Evolutionary conservation across 169 alveolate genomes (phyloP).

Genomic region (Eimeria maxima): DNA sequence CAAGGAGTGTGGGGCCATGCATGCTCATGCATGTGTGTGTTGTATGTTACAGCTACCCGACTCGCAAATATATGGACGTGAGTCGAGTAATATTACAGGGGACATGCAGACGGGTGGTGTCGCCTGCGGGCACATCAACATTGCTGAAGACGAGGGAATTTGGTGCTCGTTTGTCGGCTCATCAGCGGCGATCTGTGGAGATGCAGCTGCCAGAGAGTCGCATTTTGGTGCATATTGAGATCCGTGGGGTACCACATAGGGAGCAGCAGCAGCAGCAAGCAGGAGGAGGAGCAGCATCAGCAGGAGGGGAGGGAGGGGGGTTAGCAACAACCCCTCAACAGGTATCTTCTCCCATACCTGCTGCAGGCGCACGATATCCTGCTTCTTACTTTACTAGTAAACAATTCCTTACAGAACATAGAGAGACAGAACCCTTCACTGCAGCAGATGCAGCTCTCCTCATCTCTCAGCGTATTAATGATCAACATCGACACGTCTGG

Average conservation of each 20-base stretch:
- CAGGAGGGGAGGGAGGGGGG: no score
- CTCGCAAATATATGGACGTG: constrained; percentile 18
- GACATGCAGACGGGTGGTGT: constrained; percentile 29
- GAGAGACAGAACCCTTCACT: constrained; percentile 26
- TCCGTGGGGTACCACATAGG: background rate
- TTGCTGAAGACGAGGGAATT: constrained; percentile 40
- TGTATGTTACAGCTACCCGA: constrained; percentile 5
- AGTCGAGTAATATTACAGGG: constrained; percentile 42
- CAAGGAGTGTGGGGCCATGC: background rate
- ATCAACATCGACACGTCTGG: constrained; percentile 51
- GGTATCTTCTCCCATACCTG: background rate
- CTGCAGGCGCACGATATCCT: background rate
- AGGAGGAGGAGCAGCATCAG: background rate
- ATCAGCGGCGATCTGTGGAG: constrained; percentile 28
- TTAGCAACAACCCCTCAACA: background rate
- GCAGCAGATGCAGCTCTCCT: constrained; percentile 13
- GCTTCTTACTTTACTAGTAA: background rate
- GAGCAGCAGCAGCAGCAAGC: background rate
- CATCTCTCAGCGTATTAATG: constrained; percentile 15
- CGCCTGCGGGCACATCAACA: background rate
- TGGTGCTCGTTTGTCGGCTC: background rate
- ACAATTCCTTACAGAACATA: constrained; percentile 2
- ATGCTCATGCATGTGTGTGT: background rate
- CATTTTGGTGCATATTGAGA: constrained; percentile 33
- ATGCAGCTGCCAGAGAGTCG: constrained; percentile 49